Base-by-base conservation (phyloP, 2,329 filamentous ascomycete genomes). In the Venturiaceae sp. region DNA sequence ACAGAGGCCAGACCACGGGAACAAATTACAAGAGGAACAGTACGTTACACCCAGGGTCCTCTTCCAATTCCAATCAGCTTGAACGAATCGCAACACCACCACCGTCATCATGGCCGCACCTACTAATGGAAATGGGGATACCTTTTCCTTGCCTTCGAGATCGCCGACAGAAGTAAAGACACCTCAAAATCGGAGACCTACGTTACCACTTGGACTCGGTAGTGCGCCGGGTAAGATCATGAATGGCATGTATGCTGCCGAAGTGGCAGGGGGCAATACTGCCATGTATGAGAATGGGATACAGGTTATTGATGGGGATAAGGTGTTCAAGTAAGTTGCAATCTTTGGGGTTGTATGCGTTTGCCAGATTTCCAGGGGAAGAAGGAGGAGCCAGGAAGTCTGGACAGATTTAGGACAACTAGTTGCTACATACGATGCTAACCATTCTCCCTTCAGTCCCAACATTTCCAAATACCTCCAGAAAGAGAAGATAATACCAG, bases 251-350 rank as follows among this genome's bases (percentile, higher is more conserved):
- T 91, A 92, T 74, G 86, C 87, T 66, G 39, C 28, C 2, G 79
- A 83, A 58, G 83, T 88, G 54, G 76, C 74, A 71, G 86, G 86
- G 76, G 80, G 83, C 67, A 76, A 77, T 62, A 79, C 80, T 65
- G 79, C 83, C 69, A 80, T 84, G 64, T 97, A 92, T 73, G 88
- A 91, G 69, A 88, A 96, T 82, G 94, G 94, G 69, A 89, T 97
- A 69, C 94, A 99, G 76, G 91, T 99, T 66, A 90, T 99, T 69
- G 90, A 96, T 71, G 92, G 92, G 76, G 86, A 95, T 70, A 97
- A 97, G 78, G 82, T 90, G 67, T 99, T 96, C 84, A 97, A 96
- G 91, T 95, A 82, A 63, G 87, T 69, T 58, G 54, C 55, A 56
- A 11, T 33, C 34, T 37, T n/a, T 26, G 3, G 26, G 13, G n/a